phyloP scores from a whole-genome alignment of 768 basidiomycete genomes.

The Cystobasidium onofrii region DNA sequence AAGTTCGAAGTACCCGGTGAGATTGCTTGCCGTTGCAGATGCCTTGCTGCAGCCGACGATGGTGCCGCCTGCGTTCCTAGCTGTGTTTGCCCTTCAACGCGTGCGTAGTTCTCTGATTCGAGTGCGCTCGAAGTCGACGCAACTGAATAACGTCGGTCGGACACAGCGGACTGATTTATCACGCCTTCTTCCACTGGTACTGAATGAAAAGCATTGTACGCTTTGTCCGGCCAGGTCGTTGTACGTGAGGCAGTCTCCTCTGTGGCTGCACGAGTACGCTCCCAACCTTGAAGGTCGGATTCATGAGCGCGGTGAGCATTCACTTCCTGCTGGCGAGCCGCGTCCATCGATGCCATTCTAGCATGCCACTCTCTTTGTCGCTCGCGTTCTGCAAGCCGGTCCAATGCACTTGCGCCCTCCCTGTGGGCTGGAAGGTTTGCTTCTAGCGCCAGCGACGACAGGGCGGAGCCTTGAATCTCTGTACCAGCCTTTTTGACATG shows the following conservation, averaged over 20 bases:
- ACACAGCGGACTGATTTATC: not conserved
- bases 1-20: not conserved
- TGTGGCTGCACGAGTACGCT: not conserved
- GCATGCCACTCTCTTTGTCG: not conserved
- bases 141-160: not conserved
- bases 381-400: constrained; percentile 15
- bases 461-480: not conserved
- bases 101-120: not conserved
- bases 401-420: constrained; percentile 16
- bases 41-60: not conserved
- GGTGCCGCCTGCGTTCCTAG: not conserved
- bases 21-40: not conserved
- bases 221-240: constrained; percentile 39
- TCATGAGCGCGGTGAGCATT: not conserved
- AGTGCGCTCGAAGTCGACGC: not conserved
- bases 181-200: constrained; percentile 45
- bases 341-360: not conserved
- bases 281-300: not conserved
- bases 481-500: constrained; percentile 65
- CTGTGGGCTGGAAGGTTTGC: not conserved
- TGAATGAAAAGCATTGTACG: constrained; percentile 73
- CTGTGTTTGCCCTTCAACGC: too few species aligned
- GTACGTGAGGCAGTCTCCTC: not conserved
- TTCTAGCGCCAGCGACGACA: not conserved
- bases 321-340: not conserved